Evolutionary conservation across 2,329 filamentous ascomycete species (phyloP).

Genomic region (Trichoderma harzianum): DNA sequence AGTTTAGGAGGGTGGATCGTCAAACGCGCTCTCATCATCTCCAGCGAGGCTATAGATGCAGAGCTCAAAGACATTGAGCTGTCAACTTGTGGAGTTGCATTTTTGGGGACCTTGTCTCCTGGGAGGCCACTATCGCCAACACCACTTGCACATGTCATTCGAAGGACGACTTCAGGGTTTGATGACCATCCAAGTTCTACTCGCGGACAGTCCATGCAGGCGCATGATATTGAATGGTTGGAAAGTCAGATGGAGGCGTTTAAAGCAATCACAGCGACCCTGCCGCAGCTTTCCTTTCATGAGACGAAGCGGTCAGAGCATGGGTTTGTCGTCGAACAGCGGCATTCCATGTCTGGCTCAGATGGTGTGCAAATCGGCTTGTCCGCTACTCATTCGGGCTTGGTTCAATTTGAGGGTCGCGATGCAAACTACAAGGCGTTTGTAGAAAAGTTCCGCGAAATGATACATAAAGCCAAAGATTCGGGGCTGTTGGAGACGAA

Average conservation of each 20-base stretch:
- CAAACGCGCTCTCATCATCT: conserved; percentile 29
- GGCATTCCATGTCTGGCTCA: conserved; percentile 26
- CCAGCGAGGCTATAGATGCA: conserved; percentile 26
- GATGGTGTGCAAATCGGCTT: conserved; percentile 26
- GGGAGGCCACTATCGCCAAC: conserved; percentile 25
- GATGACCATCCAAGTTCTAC: not conserved
- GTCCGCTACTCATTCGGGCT: conserved; percentile 24
- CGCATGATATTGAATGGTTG: conserved; percentile 26
- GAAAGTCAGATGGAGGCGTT: conserved; percentile 29
- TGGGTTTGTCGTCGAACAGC: conserved; percentile 27
- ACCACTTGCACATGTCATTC: conserved; percentile 26
- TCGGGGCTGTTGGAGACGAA: conserved; percentile 23
- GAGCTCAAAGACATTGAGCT: conserved; percentile 25
- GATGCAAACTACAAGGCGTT: conserved; percentile 27
- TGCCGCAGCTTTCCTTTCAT: conserved; percentile 27
- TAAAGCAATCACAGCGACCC: conserved; percentile 25
- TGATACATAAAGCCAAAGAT: conserved; percentile 21
- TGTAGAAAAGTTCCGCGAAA: conserved; percentile 24
- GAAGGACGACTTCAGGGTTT: conserved; percentile 25
- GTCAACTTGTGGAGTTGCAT: conserved; percentile 28
- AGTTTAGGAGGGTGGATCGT: conserved; percentile 30
- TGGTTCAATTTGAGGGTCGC: conserved; percentile 26
- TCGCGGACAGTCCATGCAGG: not conserved
- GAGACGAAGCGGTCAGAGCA: conserved; percentile 26
- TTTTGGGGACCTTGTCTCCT: conserved; percentile 27